Base-by-base conservation (phyloP, 1,284 basidiomycete genomes). In the Ganoderma leucocontextum region DNA sequence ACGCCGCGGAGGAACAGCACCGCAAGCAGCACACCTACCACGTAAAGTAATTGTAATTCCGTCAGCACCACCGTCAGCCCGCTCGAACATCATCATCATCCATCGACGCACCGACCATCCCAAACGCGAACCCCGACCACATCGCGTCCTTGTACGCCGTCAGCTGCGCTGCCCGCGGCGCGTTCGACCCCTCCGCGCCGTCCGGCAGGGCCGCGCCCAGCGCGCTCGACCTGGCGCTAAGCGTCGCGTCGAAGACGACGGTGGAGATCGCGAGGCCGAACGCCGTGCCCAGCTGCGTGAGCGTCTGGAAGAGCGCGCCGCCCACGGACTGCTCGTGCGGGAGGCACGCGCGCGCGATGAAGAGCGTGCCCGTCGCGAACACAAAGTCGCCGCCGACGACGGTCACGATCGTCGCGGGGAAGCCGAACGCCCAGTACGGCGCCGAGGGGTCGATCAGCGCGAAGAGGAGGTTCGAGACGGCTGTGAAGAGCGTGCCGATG, bases 311-410 rank as follows among this genome's bases (percentile, higher is more conserved):
- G 52, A 94, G 72, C 1, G 89, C 94, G 3, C 93, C 93, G 0
- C 91, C 90, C 1, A 95, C 85, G 75, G 88, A 90, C 78, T 96
- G 94, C 75, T 96, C 95, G 67, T 91, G 85, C 1, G 89, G 89
- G 2, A 86, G 79, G 2, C 89, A 86, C n/a, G 93, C 83, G 69
- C 90, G 90, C 0, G 93, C 89, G 63, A 95, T 87, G 76, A 93
- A 95, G 25, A 95, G 82, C 1, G 89, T 90, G 1, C 93, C 94
- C 1, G 88, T 83, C 0, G 93, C 84, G 77, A 91, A 94, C 13
- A 94, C 88, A 74, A 95, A 93, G 77, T 95, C 94, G 0, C 89
- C 92, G 41, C 94, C 94, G 55, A 93, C 84, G 33, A 95, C 93
- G 15, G 86, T 81, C 65, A 94, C 74, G 70, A 91, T 84, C 47